Base-by-base conservation (phyloP, 2,329 filamentous ascomycete genomes). In the Chaetomium globosum region DNA sequence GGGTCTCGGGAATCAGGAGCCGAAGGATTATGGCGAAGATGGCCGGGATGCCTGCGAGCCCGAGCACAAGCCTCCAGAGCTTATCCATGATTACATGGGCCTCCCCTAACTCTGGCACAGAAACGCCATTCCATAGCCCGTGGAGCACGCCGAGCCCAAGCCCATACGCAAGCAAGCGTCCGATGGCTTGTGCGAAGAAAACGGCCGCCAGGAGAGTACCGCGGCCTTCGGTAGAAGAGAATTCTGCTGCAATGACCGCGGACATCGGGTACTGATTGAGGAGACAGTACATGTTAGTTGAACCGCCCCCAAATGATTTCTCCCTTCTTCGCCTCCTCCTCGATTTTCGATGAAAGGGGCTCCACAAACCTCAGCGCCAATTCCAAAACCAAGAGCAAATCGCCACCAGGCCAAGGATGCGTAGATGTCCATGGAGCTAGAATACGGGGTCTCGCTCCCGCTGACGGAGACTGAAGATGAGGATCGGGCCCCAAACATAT, bases 351-450 rank as follows among this genome's bases (percentile, higher is more conserved):
- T 7, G 13, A 43, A n/a, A 5, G 5, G 7, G 30, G 28, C 26
- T n/a, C 5, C 4, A 53, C 51, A n/a, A 31, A 53, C 28, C 51
- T 59, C 56, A 9, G 56, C 56, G 7, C 56, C 56, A 3, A 59
- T 48, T 13, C 56, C 56, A 49, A 59, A 59, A 1, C 56, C 56
- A 9, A 59, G 39, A 23, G 56, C 28, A 33, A 59, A 59, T 2
- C 56, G 56, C 56, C 56, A 59, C 56, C 56, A 59, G 19, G 56
- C 48, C 43, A 59, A 13, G 8, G 56, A 59, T 7, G 56, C 56
- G 16, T 59, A 59, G 19, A 59, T 59, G 28, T 59, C 43, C 56
- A 59, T 59, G 26, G 56, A 59, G 6, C 56, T 59, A 4, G 5
- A 7, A 43, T 59, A 49, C 9, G 10, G 26, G 26, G 4, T 3